Percentiles rank a stretch among this genome's conserved stretches.
These are phyloP conservation scores for Heliamphora exappendiculata DNA, from an alignment of 148 eudicot species.

Conservation along the genomic window DNA sequence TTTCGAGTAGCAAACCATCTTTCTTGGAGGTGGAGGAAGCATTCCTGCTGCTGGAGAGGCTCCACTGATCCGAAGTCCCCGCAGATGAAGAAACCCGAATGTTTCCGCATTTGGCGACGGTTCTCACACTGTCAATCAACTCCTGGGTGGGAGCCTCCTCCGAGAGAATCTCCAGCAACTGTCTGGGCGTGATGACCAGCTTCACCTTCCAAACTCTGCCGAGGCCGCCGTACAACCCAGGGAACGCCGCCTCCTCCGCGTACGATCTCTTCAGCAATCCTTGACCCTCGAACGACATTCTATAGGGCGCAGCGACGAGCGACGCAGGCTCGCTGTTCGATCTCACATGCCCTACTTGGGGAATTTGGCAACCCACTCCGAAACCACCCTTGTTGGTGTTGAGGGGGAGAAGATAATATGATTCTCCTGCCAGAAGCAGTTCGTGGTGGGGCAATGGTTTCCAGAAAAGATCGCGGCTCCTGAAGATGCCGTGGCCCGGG, in stretches of 20 bases:
- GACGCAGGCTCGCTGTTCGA: conserved; percentile 52
- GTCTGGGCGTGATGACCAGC: conserved; percentile 63
- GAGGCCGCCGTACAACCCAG: conserved; percentile 9
- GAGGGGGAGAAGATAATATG: conserved; percentile 71
- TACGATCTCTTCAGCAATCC: conserved; percentile 35
- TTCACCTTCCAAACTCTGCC: conserved; percentile 85
- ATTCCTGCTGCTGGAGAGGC: conserved; percentile 44
- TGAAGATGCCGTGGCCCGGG: conserved; percentile 63
- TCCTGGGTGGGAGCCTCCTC: conserved; percentile 59
- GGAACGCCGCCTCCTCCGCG: conserved; percentile 27
- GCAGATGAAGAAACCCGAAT: conserved; percentile 30
- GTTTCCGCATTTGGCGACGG: conserved; percentile 77
- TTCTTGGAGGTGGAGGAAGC: conserved; percentile 42
- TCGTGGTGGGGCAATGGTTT: conserved; percentile 55
- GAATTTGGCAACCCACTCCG: not conserved
- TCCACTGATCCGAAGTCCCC: conserved; percentile 66
- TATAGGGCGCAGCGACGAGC: conserved; percentile 28
- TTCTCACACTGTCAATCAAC: conserved; percentile 70
- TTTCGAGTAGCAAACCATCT: conserved; percentile 18
- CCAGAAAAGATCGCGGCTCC: conserved; percentile 62
- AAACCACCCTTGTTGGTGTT: not conserved
- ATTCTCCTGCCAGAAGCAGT: conserved; percentile 50
- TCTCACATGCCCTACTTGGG: conserved; percentile 50
- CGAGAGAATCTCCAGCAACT: conserved; percentile 64
- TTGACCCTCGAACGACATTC: conserved; percentile 63